These are phyloP conservation scores for Phaeosphaeria sp. DNA, from an alignment of 2,329 filamentous ascomycete genomes.

Conservation along the genomic window DNA sequence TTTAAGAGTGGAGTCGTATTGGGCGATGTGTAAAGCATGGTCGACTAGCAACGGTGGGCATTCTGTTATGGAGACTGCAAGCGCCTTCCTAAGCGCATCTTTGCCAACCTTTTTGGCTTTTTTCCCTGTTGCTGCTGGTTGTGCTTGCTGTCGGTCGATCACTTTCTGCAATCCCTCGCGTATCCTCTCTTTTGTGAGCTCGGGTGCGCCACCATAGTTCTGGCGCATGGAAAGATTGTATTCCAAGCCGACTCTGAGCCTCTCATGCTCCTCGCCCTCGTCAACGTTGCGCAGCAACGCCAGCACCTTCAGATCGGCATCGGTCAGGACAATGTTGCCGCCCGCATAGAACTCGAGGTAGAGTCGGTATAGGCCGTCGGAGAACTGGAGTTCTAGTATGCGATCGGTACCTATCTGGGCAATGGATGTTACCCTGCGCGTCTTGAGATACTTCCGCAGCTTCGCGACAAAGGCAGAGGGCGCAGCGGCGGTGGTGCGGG, in stretches of 20 bases:
- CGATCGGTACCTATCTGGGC: constrained; percentile 90
- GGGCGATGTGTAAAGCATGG: constrained; percentile 74
- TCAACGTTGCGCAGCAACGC: constrained; percentile 80
- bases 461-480: constrained; percentile 86
- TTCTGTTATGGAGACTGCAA: constrained; percentile 86
- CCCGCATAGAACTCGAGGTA: constrained; percentile 97
- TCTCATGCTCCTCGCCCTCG: constrained; percentile 83
- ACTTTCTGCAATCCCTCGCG: constrained; percentile 71
- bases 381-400: constrained; percentile 90
- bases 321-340: constrained; percentile 92
- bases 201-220: constrained; percentile 78
- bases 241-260: constrained; percentile 75
- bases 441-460: constrained; percentile 87
- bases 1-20: constrained; percentile 72
- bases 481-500: constrained; percentile 80
- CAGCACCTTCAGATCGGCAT: constrained; percentile 81
- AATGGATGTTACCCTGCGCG: constrained; percentile 80
- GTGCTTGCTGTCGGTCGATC: constrained; percentile 63
- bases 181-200: constrained; percentile 76
- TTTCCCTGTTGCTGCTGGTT: constrained; percentile 58
- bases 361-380: constrained; percentile 84
- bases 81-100: constrained; percentile 77
- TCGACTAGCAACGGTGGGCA: constrained; percentile 87
- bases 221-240: constrained; percentile 85
- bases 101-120: constrained; percentile 77